Evolutionary conservation across 139 green algal genomes (phyloP).

Genomic region (Pseudopediastrum boryanum): DNA sequence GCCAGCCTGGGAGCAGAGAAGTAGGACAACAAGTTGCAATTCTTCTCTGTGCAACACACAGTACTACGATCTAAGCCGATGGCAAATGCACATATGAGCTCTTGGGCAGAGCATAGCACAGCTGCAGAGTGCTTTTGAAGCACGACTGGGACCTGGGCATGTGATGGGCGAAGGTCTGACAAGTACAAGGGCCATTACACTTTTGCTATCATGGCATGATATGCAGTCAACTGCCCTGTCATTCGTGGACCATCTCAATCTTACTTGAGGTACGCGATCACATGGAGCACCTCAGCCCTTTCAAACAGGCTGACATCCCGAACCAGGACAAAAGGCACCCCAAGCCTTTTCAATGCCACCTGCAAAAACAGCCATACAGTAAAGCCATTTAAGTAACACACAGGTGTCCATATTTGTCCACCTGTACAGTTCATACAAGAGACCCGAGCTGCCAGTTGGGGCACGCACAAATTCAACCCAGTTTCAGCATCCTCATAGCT

Average conservation of each 20-base stretch:
- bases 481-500: too few species aligned
- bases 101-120: not conserved
- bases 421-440: too few species aligned
- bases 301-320: constrained; percentile 39
- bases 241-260: too few species aligned
- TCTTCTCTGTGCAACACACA: not conserved
- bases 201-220: too few species aligned
- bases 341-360: not conserved
- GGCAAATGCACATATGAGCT: not conserved
- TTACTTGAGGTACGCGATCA: constrained; percentile 41
- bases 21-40: not conserved
- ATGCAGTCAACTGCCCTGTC: too few species aligned
- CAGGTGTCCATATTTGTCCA: too few species aligned
- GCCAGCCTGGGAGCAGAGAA: constrained; percentile 20
- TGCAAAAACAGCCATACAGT: constrained; percentile 15
- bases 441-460: too few species aligned
- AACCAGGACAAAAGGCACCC: constrained; percentile 34
- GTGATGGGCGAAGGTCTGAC: not conserved
- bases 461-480: too few species aligned
- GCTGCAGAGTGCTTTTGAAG: not conserved
- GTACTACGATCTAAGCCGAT: not conserved
- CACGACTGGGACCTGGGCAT: not conserved
- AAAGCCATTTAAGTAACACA: too few species aligned
- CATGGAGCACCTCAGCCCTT: constrained; percentile 23
- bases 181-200: too few species aligned